Conservation (phyloP, 257 asterid species). For the Craterostigma plantagineum region DNA sequence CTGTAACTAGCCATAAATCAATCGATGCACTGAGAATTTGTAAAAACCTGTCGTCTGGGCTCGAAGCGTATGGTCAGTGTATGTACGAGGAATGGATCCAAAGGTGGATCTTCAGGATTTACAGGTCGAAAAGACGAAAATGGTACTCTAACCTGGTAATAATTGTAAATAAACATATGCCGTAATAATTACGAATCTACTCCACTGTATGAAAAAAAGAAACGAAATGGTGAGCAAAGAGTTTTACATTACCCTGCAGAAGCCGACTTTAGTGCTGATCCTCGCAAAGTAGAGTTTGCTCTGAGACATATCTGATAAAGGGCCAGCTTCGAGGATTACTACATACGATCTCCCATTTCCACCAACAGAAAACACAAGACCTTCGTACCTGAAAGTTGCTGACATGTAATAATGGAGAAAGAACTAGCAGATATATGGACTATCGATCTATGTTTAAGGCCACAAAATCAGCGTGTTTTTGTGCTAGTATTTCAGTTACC, state of each 20-base stretch:
- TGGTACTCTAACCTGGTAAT: slow-evolving; percentile 74
- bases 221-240: too few relatives aligned
- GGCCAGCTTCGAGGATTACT: slow-evolving; percentile 86
- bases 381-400: slow-evolving; percentile 76
- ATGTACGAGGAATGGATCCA: slow-evolving; percentile 94
- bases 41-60: slow-evolving; percentile 85
- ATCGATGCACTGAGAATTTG: background rate
- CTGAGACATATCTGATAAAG: slow-evolving; percentile 53
- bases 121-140: slow-evolving; percentile 86
- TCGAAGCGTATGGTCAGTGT: slow-evolving; percentile 86
- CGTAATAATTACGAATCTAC: background rate
- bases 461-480: slow-evolving; percentile 3
- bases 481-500: too few relatives aligned
- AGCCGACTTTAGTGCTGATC: slow-evolving; percentile 83
- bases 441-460: too few relatives aligned
- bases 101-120: slow-evolving; percentile 76
- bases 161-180: background rate
- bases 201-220: too few relatives aligned
- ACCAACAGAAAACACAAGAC: slow-evolving; percentile 84
- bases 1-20: background rate
- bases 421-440: too few relatives aligned
- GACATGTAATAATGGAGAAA: slow-evolving; percentile 1
- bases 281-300: slow-evolving; percentile 76
- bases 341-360: slow-evolving; percentile 93
- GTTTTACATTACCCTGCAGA: slow-evolving; percentile 84